Percentiles rank a stretch among this genome's conserved stretches.
Conservation (phyloP, 768 basidiomycete species). For the Russula sp. region DNA sequence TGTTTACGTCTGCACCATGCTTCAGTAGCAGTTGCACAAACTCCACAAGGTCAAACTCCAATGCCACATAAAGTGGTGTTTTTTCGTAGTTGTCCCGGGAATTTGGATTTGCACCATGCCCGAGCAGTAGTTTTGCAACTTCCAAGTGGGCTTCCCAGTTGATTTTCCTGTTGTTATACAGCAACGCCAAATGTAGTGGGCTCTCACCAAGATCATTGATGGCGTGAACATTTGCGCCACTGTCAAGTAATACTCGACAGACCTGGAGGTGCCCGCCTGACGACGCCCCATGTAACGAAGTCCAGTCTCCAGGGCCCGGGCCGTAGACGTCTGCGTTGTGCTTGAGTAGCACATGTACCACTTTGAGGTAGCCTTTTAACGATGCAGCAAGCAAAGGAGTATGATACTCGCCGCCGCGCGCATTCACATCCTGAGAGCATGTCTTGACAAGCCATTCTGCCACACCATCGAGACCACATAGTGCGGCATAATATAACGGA, state of each 20-base stretch:
- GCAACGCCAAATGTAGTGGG: neutral
- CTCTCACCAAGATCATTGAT: fast-evolving
- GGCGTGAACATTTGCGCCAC: too few relatives aligned
- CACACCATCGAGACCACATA: neutral
- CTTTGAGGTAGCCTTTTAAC: neutral
- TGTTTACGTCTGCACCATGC: neutral
- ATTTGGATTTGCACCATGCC: neutral
- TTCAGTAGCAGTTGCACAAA: neutral
- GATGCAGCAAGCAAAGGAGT: neutral
- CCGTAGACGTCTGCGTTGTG: neutral
- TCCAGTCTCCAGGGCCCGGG: too few relatives aligned
- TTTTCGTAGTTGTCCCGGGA: too few relatives aligned
- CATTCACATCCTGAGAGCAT: neutral
- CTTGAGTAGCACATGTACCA: neutral
- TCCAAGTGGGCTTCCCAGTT: too few relatives aligned
- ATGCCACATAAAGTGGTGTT: too few relatives aligned
- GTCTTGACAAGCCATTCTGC: neutral
- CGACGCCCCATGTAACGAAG: too few relatives aligned
- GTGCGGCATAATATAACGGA: neutral
- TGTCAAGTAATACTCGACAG: too few relatives aligned
- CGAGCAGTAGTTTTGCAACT: neutral
- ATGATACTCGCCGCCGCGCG: fast-evolving
- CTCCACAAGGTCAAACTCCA: too few relatives aligned
- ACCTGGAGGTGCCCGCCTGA: too few relatives aligned
- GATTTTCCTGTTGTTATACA: neutral